Evolutionary conservation across 306 rosid genomes (phyloP).

Genomic region (Corylus americana): DNA sequence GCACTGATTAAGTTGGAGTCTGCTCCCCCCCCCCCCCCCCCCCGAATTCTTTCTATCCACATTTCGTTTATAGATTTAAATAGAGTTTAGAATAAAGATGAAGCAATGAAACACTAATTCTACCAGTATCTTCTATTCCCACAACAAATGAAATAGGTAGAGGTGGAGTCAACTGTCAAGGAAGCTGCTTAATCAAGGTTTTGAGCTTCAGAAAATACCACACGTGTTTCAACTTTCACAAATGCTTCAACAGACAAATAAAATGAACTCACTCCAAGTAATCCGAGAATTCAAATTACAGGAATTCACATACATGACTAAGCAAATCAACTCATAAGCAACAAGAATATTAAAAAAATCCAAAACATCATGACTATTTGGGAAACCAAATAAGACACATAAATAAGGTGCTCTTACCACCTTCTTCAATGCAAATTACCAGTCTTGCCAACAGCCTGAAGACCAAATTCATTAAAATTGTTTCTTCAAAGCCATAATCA

Average conservation of each 20-base stretch:
- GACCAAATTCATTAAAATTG: neutral
- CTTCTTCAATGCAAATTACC: neutral
- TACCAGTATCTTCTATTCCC: neutral
- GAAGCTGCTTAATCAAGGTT: neutral
- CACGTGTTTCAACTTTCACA: neutral
- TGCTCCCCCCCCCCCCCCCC: neutral
- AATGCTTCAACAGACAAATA: conserved; percentile 3
- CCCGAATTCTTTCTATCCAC: too few species aligned
- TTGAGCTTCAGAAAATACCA: neutral
- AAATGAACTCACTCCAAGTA: neutral
- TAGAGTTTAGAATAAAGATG: neutral
- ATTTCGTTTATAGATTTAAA: neutral
- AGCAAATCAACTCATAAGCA: neutral
- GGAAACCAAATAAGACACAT: neutral
- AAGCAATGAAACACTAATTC: neutral
- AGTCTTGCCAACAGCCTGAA: neutral
- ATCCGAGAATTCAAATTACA: neutral
- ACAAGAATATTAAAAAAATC: neutral
- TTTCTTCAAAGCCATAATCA: conserved; percentile 2
- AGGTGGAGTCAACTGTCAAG: neutral
- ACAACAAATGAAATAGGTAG: neutral
- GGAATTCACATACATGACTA: neutral
- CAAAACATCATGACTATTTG: neutral
- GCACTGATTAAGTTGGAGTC: neutral
- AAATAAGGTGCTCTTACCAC: neutral